Evolutionary conservation across 179 eudicot genomes (phyloP).

Genomic region (Amaranthus tricolor): DNA sequence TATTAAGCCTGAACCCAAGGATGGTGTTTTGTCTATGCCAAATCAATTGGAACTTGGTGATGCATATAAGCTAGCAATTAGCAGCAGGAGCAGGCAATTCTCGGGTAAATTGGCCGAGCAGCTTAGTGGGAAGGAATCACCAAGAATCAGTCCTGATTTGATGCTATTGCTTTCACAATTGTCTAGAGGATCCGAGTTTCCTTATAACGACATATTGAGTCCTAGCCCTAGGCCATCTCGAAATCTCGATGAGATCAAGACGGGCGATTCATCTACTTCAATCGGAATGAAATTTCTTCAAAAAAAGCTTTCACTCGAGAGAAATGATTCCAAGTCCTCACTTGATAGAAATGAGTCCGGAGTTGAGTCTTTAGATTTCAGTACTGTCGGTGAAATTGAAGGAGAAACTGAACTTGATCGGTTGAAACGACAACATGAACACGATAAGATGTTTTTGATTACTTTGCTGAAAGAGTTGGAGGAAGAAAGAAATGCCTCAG

Average conservation of each 20-base stretch:
- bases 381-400: slow-evolving; percentile 72
- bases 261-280: slow-evolving; percentile 41
- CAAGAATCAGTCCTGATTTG: slow-evolving; percentile 57
- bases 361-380: slow-evolving; percentile 64
- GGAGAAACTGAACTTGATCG: slow-evolving; percentile 74
- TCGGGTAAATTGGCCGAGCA: slow-evolving; percentile 68
- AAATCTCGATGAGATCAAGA: slow-evolving; percentile 54
- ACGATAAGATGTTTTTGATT: slow-evolving; percentile 63
- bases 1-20: slow-evolving; percentile 26
- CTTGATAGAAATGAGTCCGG: slow-evolving; percentile 45
- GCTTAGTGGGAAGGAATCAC: slow-evolving; percentile 55
- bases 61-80: slow-evolving; percentile 82
- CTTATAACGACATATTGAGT: slow-evolving; percentile 46
- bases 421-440: slow-evolving; percentile 78
- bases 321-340: slow-evolving; percentile 70
- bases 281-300: slow-evolving; percentile 57
- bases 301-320: slow-evolving; percentile 71
- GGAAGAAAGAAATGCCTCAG: slow-evolving; percentile 95
- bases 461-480: slow-evolving; percentile 77
- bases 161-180: slow-evolving; percentile 74
- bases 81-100: slow-evolving; percentile 57
- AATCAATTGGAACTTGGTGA: slow-evolving; percentile 69
- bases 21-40: slow-evolving; percentile 34
- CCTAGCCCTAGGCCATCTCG: slow-evolving; percentile 73
- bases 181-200: slow-evolving; percentile 61